A percentile compares a stretch with the other conserved stretches of the same genome.
Conservation (phyloP, 495 filamentous ascomycete genomes). For the Podospora sp. region DNA sequence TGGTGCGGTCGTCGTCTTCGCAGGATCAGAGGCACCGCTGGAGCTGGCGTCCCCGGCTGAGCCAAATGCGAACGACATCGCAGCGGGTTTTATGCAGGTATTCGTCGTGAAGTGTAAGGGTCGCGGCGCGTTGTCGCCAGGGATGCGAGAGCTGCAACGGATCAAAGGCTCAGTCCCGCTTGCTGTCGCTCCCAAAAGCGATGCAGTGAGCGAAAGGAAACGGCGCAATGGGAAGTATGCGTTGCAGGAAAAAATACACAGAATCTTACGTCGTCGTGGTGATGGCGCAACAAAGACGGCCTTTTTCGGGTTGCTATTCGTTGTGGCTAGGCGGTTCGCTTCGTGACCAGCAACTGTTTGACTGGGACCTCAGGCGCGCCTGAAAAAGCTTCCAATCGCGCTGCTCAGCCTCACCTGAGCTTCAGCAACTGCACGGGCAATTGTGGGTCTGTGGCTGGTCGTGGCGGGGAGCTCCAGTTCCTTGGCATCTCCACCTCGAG, state of each 20-base stretch:
- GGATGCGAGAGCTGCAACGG: neutral
- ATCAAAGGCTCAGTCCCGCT: neutral
- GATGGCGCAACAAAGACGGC: constrained; percentile 5
- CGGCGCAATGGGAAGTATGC: neutral
- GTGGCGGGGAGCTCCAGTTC: neutral
- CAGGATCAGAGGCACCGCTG: constrained; percentile 39
- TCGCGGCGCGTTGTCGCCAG: neutral
- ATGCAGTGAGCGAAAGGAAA: neutral
- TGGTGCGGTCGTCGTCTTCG: constrained; percentile 45
- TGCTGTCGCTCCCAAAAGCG: neutral
- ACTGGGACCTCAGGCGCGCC: constrained; percentile 29
- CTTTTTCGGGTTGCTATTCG: neutral
- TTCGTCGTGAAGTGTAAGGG: neutral
- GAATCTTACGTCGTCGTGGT: neutral
- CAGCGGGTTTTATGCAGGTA: constrained; percentile 1
- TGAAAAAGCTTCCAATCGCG: constrained; percentile 21
- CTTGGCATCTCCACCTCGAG: neutral
- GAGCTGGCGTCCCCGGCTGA: constrained; percentile 30
- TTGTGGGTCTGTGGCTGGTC: neutral
- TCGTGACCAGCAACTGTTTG: constrained; percentile 26
- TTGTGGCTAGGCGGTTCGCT: neutral
- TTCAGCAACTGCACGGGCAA: neutral
- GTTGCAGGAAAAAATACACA: neutral
- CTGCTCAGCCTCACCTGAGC: constrained; percentile 23
- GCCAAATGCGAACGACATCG: constrained; percentile 44